phyloP scores from a whole-genome alignment of 352 stramenopile genomes.

The Phytophthora fragariaefolia region DNA sequence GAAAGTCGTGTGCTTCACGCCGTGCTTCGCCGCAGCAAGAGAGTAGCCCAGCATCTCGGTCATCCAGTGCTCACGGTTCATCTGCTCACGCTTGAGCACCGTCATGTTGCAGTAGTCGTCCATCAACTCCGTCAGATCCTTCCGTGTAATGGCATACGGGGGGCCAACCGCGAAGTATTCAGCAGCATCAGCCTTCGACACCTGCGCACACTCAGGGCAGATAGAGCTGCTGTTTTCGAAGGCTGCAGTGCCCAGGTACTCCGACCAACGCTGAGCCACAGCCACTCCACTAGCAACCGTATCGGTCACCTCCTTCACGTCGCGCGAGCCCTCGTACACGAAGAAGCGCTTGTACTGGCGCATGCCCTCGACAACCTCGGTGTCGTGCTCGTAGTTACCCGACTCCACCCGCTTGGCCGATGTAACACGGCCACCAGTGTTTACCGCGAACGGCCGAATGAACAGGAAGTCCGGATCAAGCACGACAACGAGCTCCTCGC shows the following conservation, averaged over 20 bases:
- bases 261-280: conserved; percentile 61
- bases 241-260: conserved; percentile 40
- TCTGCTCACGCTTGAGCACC: conserved; percentile 46
- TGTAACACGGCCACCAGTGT: conserved; percentile 64
- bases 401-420: conserved; percentile 58
- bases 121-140: conserved; percentile 56
- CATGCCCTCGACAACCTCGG: conserved; percentile 75
- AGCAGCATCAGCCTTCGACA: conserved; percentile 44
- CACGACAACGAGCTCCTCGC: conserved; percentile 62
- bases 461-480: conserved; percentile 83
- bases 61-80: conserved; percentile 43
- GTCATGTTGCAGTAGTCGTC: conserved; percentile 80
- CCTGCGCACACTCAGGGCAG: conserved; percentile 58
- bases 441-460: conserved; percentile 65
- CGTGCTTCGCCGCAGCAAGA: conserved; percentile 66
- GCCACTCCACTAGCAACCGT: conserved; percentile 50
- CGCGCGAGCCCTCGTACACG: conserved; percentile 68
- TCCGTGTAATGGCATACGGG: conserved; percentile 64
- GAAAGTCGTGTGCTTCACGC: conserved; percentile 75
- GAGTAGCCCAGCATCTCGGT: conserved; percentile 69
- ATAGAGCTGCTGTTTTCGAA: conserved; percentile 57
- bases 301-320: conserved; percentile 44
- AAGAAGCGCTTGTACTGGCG: conserved; percentile 86
- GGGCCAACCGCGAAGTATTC: conserved; percentile 66
- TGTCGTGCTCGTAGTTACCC: conserved; percentile 60